Evolutionary conservation across 1,284 basidiomycete species (phyloP), one percentile per base, ranked within the genome.

Genomic region (Melampsora occidentalis): DNA sequence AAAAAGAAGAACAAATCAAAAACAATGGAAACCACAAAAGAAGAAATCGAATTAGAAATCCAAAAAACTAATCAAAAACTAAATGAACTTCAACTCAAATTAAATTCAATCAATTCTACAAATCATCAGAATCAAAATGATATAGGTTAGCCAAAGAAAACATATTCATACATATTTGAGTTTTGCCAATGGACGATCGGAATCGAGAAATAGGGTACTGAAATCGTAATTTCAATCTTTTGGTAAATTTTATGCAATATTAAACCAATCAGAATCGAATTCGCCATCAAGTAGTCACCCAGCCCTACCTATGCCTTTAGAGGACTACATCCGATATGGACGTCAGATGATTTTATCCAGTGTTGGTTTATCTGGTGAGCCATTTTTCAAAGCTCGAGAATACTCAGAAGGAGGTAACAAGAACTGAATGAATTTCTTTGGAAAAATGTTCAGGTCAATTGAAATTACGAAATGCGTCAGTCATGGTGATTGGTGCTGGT

Each of bases 341-440:
- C 87, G 97, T 62, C 97, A 99, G 82, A 97, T 99, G 94, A 94
- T 99, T 79, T 86, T 98, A 72, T 89, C 93, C 76, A 90, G 89
- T 31, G 91, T 97, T 81, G 96, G 96, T 0, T 86, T 98, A 0
- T 85, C 87, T 82, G 93, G 92, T 91, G 77, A 70, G 84, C 61
- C 49, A 22, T 20, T 72, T 35, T 51, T 63, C n/a, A 62, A 76
- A 68, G 78, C 18, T 57, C 64, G 62, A 77, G n/a, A 25, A n/a
- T n/a, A n/a, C n/a, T 5, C 12, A 46, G 12, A 42, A 78, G 78
- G 49, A 62, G 63, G 64, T 53, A 33, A 62, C 28, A 66, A 42
- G 46, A 77, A 28, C 66, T 63, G 28, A 62, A 18, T 18, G n/a
- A 46, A 46, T 35, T 9, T 77, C 16, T 20, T n/a, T 9, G 33